Evolutionary conservation across 306 rosid species (phyloP).

Genomic region (Vicia villosa): DNA sequence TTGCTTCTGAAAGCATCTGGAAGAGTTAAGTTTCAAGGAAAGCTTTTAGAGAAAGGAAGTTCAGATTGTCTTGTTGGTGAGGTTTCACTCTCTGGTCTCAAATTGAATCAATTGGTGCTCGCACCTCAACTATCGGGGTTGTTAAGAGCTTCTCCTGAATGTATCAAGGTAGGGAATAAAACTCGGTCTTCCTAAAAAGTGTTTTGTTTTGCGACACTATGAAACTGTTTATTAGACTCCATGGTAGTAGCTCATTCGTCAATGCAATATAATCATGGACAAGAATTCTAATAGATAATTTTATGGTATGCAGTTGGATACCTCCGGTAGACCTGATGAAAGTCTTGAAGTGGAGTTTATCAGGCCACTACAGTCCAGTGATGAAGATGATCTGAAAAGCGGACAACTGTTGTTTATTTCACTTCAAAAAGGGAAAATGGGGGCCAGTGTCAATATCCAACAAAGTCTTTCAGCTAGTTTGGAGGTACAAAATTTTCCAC

Average conservation of each 20-base stretch:
- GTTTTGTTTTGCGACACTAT: no score
- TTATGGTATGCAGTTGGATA: constrained; percentile 70
- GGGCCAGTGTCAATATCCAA: constrained; percentile 63
- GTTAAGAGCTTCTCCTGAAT: constrained; percentile 62
- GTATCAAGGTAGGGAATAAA: constrained; percentile 65
- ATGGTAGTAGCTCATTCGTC: not conserved
- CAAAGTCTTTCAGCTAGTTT: constrained; percentile 80
- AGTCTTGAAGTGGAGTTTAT: constrained; percentile 75
- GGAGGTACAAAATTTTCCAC: constrained; percentile 91
- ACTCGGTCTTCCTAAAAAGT: no score
- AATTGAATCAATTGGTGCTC: constrained; percentile 86
- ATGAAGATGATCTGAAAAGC: constrained; percentile 51
- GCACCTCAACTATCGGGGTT: constrained; percentile 83
- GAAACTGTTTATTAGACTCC: no score
- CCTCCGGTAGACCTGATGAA: constrained; percentile 91
- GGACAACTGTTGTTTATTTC: constrained; percentile 66
- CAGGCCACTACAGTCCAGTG: constrained; percentile 67
- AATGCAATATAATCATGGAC: not conserved
- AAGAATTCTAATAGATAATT: not conserved
- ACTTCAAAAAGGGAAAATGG: constrained; percentile 81
- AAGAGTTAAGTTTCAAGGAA: constrained; percentile 82
- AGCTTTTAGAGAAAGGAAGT: constrained; percentile 58
- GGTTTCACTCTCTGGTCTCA: constrained; percentile 80
- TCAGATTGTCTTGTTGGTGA: constrained; percentile 68
- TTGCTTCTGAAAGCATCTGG: constrained; percentile 58